Conservation (phyloP, 2,329 filamentous ascomycete species). For the Verticillium albo-atrum region DNA sequence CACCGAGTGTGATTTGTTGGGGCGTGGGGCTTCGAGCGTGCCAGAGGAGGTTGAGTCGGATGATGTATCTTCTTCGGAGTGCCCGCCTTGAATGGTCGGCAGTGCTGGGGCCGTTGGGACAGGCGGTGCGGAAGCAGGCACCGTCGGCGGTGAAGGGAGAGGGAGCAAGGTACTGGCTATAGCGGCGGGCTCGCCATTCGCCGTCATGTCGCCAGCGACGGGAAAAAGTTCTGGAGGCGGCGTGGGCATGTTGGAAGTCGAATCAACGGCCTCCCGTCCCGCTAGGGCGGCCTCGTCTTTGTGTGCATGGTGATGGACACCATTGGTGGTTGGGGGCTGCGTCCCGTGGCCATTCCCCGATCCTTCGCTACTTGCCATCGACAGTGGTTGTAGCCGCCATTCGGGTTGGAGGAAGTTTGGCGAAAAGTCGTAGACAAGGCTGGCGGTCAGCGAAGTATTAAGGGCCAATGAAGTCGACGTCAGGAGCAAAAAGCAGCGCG, state of each 20-base stretch:
- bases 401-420: neutral
- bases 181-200: neutral
- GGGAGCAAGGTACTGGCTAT: neutral
- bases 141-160: neutral
- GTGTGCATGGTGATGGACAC: neutral
- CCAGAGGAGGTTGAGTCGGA: slow-evolving; percentile 6
- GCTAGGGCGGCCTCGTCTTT: neutral
- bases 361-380: neutral
- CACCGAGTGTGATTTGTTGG: neutral
- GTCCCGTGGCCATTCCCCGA: neutral
- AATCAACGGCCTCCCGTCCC: neutral
- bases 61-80: slow-evolving; percentile 11
- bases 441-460: neutral
- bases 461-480: neutral
- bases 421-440: neutral
- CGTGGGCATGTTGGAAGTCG: slow-evolving; percentile 3
- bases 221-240: slow-evolving; percentile 3
- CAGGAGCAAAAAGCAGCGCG: neutral
- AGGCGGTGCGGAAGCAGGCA: neutral
- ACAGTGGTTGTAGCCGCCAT: slow-evolving; percentile 6
- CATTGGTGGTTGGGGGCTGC: neutral
- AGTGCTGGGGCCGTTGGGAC: slow-evolving; percentile 11
- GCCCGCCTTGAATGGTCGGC: slow-evolving; percentile 9
- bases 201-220: neutral
- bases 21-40: neutral